Evolutionary conservation across 805 yeast genomes (phyloP).

Genomic region (Candida golubevii): DNA sequence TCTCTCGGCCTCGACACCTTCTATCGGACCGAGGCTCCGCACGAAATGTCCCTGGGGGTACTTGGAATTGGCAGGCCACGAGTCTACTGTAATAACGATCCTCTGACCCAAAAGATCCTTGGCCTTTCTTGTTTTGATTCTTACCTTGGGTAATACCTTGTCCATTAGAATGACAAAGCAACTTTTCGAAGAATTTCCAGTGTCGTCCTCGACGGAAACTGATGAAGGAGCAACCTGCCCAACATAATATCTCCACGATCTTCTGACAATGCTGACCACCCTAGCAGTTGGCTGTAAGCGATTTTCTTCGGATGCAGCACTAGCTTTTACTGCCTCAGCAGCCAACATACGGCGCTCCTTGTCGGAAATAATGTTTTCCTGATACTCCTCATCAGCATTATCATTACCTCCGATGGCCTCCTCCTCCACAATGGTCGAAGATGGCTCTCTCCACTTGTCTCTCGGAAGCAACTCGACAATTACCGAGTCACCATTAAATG

Average conservation of each 20-base stretch:
- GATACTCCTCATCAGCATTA: conserved; percentile 53
- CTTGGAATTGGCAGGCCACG: conserved; percentile 83
- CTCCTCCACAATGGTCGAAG: conserved; percentile 75
- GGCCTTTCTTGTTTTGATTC: conserved; percentile 86
- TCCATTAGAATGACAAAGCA: conserved; percentile 90
- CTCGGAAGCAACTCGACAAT: conserved; percentile 86
- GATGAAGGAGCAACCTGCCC: conserved; percentile 86
- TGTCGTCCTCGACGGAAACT: conserved; percentile 47
- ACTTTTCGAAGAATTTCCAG: conserved; percentile 63
- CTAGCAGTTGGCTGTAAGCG: conserved; percentile 87
- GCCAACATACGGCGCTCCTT: conserved; percentile 68
- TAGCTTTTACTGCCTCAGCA: conserved; percentile 69
- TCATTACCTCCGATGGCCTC: conserved; percentile 56
- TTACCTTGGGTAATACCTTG: conserved; percentile 75
- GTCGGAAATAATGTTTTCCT: conserved; percentile 53
- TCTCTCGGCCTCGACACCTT: conserved; percentile 91
- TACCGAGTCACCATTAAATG: conserved; percentile 88
- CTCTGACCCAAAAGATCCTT: conserved; percentile 80
- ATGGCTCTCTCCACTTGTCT: conserved; percentile 82
- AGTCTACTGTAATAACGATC: conserved; percentile 86
- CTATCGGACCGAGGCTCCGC: conserved; percentile 82
- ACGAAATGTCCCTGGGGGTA: conserved; percentile 95
- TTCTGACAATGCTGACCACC: conserved; percentile 79
- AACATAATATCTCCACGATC: conserved; percentile 95
- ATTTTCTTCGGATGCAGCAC: conserved; percentile 35